phyloP scores from a whole-genome alignment of 2,329 filamentous ascomycete species.

The Stachybotrys echinatus region DNA sequence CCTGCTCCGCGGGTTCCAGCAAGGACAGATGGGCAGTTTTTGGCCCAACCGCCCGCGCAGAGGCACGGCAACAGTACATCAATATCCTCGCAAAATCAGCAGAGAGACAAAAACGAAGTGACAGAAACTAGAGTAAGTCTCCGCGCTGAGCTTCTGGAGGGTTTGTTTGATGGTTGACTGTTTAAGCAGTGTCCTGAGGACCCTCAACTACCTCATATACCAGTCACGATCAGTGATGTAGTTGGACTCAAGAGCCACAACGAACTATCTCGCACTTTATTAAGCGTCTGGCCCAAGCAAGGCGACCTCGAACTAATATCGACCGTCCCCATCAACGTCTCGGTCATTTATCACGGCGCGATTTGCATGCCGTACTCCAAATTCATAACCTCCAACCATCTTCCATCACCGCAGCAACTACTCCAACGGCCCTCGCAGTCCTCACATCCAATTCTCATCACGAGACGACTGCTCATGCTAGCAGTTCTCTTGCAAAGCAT shows the following conservation, averaged over 20 bases:
- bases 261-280: slow-evolving; percentile 22
- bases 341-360: slow-evolving; percentile 27
- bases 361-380: slow-evolving; percentile 25
- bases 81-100: too few species aligned
- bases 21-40: slow-evolving; percentile 2
- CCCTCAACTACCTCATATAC: neutral
- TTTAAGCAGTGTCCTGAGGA: too few species aligned
- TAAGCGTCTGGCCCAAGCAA: slow-evolving; percentile 30
- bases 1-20: slow-evolving; percentile 1
- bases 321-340: slow-evolving; percentile 19
- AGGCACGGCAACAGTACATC: too few species aligned
- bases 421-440: slow-evolving; percentile 16
- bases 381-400: slow-evolving; percentile 7
- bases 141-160: too few species aligned
- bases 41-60: too few species aligned
- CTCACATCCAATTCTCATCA: slow-evolving; percentile 35
- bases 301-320: slow-evolving; percentile 31
- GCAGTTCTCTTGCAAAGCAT: slow-evolving; percentile 29
- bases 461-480: slow-evolving; percentile 32
- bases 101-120: too few species aligned
- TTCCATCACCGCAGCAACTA: slow-evolving; percentile 19
- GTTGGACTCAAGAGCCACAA: slow-evolving; percentile 7
- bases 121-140: too few species aligned
- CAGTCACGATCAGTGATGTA: neutral
- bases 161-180: too few species aligned